Percentiles rank a stretch among this genome's conserved stretches.
Evolutionary conservation across 495 filamentous ascomycete genomes (phyloP).

Genomic region (Xylaria intraflava): DNA sequence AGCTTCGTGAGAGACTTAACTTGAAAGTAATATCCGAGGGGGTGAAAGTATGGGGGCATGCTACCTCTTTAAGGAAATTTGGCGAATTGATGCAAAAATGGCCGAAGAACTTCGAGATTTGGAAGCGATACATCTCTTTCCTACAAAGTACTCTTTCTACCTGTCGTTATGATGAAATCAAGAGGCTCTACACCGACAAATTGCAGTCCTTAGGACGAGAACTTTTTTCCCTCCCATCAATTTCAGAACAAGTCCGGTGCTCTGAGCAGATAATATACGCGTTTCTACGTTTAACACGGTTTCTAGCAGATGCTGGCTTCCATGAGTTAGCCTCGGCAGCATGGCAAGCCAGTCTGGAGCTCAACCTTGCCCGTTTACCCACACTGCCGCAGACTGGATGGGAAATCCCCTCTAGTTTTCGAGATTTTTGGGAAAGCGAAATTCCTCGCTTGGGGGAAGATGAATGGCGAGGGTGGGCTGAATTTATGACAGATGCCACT

Average conservation of each 20-base stretch:
- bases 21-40: constrained; percentile 67
- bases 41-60: constrained; percentile 60
- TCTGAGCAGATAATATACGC: constrained; percentile 59
- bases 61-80: constrained; percentile 59
- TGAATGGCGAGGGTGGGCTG: constrained; percentile 62
- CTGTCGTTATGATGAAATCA: constrained; percentile 64
- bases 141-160: constrained; percentile 59
- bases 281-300: constrained; percentile 63
- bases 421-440: constrained; percentile 84
- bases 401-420: constrained; percentile 42
- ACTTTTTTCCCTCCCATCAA: constrained; percentile 14
- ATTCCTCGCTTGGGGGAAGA: constrained; percentile 71
- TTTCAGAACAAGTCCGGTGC: constrained; percentile 22
- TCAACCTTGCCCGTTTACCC: constrained; percentile 54
- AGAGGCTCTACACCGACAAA: constrained; percentile 49
- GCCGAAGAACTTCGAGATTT: constrained; percentile 54
- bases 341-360: constrained; percentile 81
- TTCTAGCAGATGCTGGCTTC: constrained; percentile 74
- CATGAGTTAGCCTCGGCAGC: constrained; percentile 67
- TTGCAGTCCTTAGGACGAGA: constrained; percentile 43
- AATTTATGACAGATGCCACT: constrained; percentile 35
- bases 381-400: constrained; percentile 18
- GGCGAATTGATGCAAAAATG: constrained; percentile 51
- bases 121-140: constrained; percentile 70
- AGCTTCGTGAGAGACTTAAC: constrained; percentile 51